phyloP scores from a whole-genome alignment of 1,284 basidiomycete species.

The Stereum hirsutum region DNA sequence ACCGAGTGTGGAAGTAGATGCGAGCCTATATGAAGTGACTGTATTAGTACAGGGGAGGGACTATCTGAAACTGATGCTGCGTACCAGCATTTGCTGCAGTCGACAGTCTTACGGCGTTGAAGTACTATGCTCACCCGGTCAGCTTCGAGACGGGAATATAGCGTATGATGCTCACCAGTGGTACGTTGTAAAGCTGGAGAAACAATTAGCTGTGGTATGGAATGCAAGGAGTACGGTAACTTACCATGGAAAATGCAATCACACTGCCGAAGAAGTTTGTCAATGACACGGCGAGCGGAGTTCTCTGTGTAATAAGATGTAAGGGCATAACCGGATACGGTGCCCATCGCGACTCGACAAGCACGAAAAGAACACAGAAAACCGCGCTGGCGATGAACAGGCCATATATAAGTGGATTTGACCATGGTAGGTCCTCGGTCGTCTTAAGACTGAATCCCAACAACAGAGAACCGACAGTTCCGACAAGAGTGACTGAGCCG shows the following conservation, averaged over 20 bases:
- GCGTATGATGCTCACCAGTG: constrained; percentile 42
- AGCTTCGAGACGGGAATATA: constrained; percentile 6
- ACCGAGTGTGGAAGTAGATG: constrained; percentile 87
- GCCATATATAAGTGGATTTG: constrained; percentile 57
- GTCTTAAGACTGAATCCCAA: constrained; percentile 76
- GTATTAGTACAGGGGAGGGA: constrained; percentile 3
- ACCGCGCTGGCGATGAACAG: constrained; percentile 50
- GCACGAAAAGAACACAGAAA: constrained; percentile 51
- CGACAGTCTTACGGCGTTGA: constrained; percentile 74
- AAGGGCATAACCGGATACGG: constrained; percentile 83
- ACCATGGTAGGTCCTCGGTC: constrained; percentile 75
- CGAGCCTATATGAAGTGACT: constrained; percentile 32
- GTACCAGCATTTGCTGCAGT: constrained; percentile 65
- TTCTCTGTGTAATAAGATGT: constrained; percentile 63
- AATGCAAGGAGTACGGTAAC: constrained; percentile 17
- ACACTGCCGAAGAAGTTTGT: constrained; percentile 74
- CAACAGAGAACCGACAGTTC: constrained; percentile 64
- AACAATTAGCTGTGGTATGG: constrained; percentile 7
- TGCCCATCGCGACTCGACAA: constrained; percentile 68
- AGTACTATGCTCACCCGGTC: constrained; percentile 41
- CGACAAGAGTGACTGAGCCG: constrained; percentile 73
- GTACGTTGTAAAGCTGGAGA: constrained; percentile 74
- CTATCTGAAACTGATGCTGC: constrained; percentile 11
- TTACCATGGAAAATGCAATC: constrained; percentile 71
- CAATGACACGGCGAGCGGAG: constrained; percentile 72